Percentiles rank a stretch among this genome's conserved stretches.
phyloP scores from a whole-genome alignment of 371 early-diverging fungal species.

The Zopfochytrium polystomum region DNA sequence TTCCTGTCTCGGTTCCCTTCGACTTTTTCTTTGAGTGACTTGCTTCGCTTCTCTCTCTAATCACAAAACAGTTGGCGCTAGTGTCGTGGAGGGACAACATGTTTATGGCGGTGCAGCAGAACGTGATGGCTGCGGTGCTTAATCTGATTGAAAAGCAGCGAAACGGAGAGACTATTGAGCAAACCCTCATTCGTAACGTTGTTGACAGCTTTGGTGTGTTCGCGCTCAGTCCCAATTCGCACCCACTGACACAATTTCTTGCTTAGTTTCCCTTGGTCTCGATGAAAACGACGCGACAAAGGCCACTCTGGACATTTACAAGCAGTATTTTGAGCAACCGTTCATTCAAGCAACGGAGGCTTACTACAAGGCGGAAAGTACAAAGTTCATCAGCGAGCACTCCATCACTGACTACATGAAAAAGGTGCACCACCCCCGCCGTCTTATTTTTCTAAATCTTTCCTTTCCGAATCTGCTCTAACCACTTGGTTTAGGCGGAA shows the following conservation, averaged over 20 bases:
- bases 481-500: conserved; percentile 53
- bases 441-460: conserved; percentile 10
- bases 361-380: conserved; percentile 84
- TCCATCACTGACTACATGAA: conserved; percentile 91
- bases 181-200: conserved; percentile 79
- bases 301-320: conserved; percentile 82
- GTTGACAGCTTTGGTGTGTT: conserved; percentile 78
- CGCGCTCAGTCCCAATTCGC: conserved; percentile 2
- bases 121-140: conserved; percentile 79
- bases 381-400: conserved; percentile 80
- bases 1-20: conserved; percentile 5
- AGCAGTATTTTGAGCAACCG: conserved; percentile 74
- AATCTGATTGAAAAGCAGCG: conserved; percentile 81
- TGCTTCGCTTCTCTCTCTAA: too few relatives aligned
- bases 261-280: conserved; percentile 71
- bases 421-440: conserved; percentile 42
- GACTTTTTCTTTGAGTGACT: background rate
- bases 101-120: conserved; percentile 72
- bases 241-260: conserved; percentile 11
- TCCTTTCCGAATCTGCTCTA: background rate
- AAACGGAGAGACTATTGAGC: conserved; percentile 85
- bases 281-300: conserved; percentile 77
- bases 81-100: conserved; percentile 86
- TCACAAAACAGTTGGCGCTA: conserved; percentile 77
- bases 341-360: conserved; percentile 75